Evolutionary conservation across 495 filamentous ascomycete species (phyloP).

Genomic region (Lindgomyces ingoldianus): DNA sequence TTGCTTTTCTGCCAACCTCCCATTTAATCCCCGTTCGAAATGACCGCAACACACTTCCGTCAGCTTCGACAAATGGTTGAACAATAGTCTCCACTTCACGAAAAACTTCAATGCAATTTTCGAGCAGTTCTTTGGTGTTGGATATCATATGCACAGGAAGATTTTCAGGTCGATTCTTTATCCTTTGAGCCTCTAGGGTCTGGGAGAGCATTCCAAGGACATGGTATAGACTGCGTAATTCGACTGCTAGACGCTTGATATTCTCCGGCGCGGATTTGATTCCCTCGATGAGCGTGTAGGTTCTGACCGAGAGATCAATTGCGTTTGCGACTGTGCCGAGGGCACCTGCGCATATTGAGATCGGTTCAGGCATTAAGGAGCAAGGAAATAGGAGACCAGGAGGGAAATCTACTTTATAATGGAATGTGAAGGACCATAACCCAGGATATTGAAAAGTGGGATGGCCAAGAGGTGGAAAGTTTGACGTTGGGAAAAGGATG

Average conservation of each 20-base stretch:
- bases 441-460: background rate
- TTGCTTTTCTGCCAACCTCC: constrained; percentile 13
- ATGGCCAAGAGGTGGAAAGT: background rate
- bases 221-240: constrained; percentile 6
- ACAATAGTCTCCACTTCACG: constrained; percentile 3
- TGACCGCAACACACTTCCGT: constrained; percentile 3
- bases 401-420: background rate
- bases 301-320: constrained; percentile 3
- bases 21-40: constrained; percentile 11
- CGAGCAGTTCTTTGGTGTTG: constrained; percentile 18
- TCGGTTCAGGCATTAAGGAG: background rate
- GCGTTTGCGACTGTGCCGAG: background rate
- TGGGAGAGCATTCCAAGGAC: constrained; percentile 11
- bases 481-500: too few species aligned
- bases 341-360: background rate
- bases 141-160: constrained; percentile 13
- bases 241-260: constrained; percentile 10
- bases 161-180: background rate
- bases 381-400: background rate
- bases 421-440: background rate
- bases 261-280: constrained; percentile 15
- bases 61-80: constrained; percentile 5
- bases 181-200: constrained; percentile 1
- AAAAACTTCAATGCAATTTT: constrained; percentile 20
- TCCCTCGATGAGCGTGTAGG: constrained; percentile 13